phyloP scores from a whole-genome alignment of 2,329 filamentous ascomycete species.

The Colletotrichum brevisporum region DNA sequence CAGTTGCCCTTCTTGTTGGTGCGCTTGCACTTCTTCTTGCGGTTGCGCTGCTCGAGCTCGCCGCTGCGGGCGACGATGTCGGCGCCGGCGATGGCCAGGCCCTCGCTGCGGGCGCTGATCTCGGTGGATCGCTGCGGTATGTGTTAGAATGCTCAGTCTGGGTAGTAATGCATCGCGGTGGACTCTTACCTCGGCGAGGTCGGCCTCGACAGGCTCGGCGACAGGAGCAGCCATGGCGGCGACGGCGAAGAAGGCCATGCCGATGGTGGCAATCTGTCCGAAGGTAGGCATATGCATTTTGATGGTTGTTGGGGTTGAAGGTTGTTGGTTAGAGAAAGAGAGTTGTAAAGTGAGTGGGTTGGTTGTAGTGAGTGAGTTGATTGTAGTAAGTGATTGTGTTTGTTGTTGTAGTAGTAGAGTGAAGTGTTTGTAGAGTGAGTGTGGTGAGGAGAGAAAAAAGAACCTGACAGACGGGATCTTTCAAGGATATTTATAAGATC shows the following conservation, averaged over 20 bases:
- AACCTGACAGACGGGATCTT: neutral
- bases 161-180: neutral
- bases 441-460: conserved; percentile 6
- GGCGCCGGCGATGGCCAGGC: conserved; percentile 7
- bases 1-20: conserved; percentile 31
- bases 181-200: conserved; percentile 20
- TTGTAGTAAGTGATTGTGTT: conserved; percentile 2
- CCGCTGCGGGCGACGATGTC: neutral
- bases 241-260: conserved; percentile 33
- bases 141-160: neutral
- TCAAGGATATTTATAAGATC: conserved; percentile 7
- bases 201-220: conserved; percentile 18
- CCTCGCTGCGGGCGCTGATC: conserved; percentile 20
- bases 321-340: neutral
- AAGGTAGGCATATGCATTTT: conserved; percentile 38
- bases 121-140: conserved; percentile 23
- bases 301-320: neutral
- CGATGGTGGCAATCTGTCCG: conserved; percentile 35
- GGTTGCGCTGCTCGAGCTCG: conserved; percentile 23
- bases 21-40: conserved; percentile 35
- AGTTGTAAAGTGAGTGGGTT: neutral
- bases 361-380: neutral
- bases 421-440: conserved; percentile 26
- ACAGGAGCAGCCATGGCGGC: conserved; percentile 29
- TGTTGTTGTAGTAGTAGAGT: neutral